Conservation (phyloP, 495 filamentous ascomycete genomes). For the Hypoxylon trugodes region DNA sequence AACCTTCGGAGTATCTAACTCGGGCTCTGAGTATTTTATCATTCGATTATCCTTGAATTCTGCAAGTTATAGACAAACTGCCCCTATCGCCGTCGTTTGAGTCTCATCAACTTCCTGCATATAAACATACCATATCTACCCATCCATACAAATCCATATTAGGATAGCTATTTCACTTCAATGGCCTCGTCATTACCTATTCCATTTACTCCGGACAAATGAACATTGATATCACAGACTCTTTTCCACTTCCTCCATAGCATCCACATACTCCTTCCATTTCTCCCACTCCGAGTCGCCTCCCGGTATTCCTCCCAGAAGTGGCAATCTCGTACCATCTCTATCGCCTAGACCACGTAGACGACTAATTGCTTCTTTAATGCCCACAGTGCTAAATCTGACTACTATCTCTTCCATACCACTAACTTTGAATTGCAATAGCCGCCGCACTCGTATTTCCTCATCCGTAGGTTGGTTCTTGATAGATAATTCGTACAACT, state of each 20-base stretch:
- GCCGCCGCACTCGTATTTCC: slow-evolving; percentile 50
- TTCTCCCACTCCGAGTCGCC: slow-evolving; percentile 48
- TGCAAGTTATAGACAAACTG: no score
- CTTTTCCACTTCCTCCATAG: slow-evolving; percentile 35
- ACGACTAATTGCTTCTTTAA: slow-evolving; percentile 68
- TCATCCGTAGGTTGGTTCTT: slow-evolving; percentile 42
- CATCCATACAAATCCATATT: no score
- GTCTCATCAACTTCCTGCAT: no score
- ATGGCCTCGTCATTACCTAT: no score
- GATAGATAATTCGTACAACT: slow-evolving; percentile 58
- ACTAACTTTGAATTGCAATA: slow-evolving; percentile 66
- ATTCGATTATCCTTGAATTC: no score
- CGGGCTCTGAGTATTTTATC: no score
- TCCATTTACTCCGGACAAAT: no score
- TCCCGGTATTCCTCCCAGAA: slow-evolving; percentile 59
- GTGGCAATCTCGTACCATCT: slow-evolving; percentile 64
- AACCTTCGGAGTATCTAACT: no score
- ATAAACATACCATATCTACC: no score
- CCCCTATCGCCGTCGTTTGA: no score
- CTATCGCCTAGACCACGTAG: slow-evolving; percentile 62
- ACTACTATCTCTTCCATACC: slow-evolving; percentile 68
- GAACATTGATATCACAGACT: slow-evolving; percentile 16
- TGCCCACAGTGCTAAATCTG: slow-evolving; percentile 63
- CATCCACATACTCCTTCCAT: slow-evolving; percentile 35
- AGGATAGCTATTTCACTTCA: no score